Conservation (phyloP, 2,329 filamentous ascomycete genomes). For the Colletotrichum sp. region DNA sequence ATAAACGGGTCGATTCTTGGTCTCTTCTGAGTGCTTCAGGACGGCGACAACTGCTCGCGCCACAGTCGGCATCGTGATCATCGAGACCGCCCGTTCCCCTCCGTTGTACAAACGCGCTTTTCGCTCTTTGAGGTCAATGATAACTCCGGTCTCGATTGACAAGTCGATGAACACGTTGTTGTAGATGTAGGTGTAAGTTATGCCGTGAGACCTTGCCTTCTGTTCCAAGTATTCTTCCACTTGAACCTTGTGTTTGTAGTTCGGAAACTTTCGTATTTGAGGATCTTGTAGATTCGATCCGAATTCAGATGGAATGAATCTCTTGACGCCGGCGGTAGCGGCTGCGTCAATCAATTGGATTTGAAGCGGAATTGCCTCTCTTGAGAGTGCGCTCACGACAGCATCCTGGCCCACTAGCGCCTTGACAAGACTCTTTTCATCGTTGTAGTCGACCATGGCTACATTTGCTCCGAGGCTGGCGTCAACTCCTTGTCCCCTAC, state of each 20-base stretch:
- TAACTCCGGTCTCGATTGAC: neutral
- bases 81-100: neutral
- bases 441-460: neutral
- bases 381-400: neutral
- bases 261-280: neutral
- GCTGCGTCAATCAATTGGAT: neutral
- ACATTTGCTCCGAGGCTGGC: neutral
- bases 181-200: neutral
- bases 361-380: neutral
- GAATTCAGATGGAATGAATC: neutral
- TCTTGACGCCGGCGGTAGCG: neutral
- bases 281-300: neutral
- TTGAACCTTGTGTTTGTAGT: neutral
- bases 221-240: neutral
- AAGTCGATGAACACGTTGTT: neutral
- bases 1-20: neutral
- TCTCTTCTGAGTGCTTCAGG: neutral
- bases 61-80: neutral
- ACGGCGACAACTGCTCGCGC: neutral
- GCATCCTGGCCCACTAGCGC: neutral
- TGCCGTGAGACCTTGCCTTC: neutral
- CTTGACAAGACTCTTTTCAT: neutral
- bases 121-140: neutral
- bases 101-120: neutral
- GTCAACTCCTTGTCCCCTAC: neutral